phyloP scores from a whole-genome alignment of 2,329 filamentous ascomycete species.

The Tolypocladium inflatum region DNA sequence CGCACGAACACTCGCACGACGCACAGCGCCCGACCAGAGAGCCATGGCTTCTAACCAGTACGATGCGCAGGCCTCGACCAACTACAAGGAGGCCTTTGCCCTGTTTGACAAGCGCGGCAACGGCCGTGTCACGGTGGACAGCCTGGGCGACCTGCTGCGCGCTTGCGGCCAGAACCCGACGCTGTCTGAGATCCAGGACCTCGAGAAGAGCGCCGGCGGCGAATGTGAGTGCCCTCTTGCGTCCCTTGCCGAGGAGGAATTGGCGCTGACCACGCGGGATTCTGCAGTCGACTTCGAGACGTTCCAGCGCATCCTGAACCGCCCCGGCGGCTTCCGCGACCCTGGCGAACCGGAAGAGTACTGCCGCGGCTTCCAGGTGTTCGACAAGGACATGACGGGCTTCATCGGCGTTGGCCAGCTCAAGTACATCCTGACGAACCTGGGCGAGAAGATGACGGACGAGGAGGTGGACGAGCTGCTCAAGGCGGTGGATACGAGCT shows the following conservation, averaged over 20 bases:
- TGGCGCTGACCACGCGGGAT: not conserved
- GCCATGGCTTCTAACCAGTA: slow-evolving; percentile 43
- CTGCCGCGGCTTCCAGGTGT: slow-evolving; percentile 97
- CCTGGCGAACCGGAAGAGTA: slow-evolving; percentile 97
- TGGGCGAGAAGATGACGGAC: slow-evolving; percentile 99
- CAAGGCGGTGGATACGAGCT: slow-evolving; percentile 94
- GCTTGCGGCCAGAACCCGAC: slow-evolving; percentile 98
- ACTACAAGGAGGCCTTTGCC: slow-evolving; percentile 99
- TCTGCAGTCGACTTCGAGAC: slow-evolving; percentile 87
- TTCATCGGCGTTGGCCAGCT: slow-evolving; percentile 97
- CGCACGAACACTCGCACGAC: slow-evolving; percentile 1
- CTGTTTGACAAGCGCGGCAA: slow-evolving; percentile 99
- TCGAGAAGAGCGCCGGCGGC: slow-evolving; percentile 80
- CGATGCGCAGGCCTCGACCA: slow-evolving; percentile 65
- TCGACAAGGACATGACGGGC: slow-evolving; percentile 97
- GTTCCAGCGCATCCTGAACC: slow-evolving; percentile 93
- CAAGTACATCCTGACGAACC: slow-evolving; percentile 93
- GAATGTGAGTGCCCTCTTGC: slow-evolving; percentile 66
- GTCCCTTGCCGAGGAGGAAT: not conserved
- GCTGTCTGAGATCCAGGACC: slow-evolving; percentile 79
- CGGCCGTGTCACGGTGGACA: slow-evolving; percentile 78
- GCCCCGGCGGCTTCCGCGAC: slow-evolving; percentile 95
- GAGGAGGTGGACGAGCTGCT: slow-evolving; percentile 98
- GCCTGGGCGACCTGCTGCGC: slow-evolving; percentile 85
- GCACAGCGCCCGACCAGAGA: not conserved